Evolutionary conservation across 345 rosid genomes (phyloP).

Genomic region (Capsella bursapastoris): DNA sequence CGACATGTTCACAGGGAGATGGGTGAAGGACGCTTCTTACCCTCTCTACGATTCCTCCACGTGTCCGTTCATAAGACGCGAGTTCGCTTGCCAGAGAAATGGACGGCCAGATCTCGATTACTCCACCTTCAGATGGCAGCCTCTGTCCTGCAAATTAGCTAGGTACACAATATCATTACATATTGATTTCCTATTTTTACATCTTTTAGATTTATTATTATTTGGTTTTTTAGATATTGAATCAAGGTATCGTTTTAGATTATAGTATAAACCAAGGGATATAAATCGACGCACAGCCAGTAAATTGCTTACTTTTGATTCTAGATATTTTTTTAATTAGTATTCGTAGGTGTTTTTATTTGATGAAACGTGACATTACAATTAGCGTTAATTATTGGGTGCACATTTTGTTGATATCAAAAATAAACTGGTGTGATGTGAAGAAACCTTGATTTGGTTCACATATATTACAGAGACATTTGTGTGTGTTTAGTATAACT

Average conservation of each 20-base stretch:
- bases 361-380: constrained; percentile 23
- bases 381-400: neutral
- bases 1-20: constrained; percentile 66
- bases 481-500: neutral
- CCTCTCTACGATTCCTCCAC: constrained; percentile 62
- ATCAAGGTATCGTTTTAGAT: neutral
- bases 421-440: neutral
- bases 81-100: constrained; percentile 66
- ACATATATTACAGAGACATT: neutral
- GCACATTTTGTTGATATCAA: neutral
- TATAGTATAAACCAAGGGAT: neutral
- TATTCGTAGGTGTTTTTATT: neutral
- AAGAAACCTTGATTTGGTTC: constrained; percentile 25
- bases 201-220: neutral
- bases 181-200: neutral
- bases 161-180: constrained; percentile 46
- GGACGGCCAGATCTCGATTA: constrained; percentile 74
- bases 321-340: neutral
- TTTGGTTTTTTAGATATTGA: neutral
- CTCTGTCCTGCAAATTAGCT: constrained; percentile 58
- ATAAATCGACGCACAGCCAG: neutral
- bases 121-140: constrained; percentile 75
- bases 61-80: constrained; percentile 74
- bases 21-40: constrained; percentile 69
- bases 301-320: neutral